phyloP scores from a whole-genome alignment of 106 monocot genomes.

The Apostasia shenzhenica region DNA sequence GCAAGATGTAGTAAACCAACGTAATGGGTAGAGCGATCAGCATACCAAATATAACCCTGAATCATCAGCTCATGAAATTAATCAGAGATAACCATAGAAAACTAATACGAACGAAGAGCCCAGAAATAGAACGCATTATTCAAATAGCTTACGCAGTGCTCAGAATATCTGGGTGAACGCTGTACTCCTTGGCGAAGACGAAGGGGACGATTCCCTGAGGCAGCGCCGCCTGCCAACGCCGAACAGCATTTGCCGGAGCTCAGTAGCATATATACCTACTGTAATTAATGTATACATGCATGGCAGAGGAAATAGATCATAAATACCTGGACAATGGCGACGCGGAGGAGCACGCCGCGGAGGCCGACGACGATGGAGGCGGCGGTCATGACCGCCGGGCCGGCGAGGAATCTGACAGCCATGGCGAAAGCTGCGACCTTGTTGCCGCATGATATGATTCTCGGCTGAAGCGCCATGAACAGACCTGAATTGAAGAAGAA shows the following conservation, averaged over 20 bases:
- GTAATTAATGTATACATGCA: background rate
- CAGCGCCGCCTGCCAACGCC: conserved; percentile 61
- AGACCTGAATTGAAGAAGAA: conserved; percentile 38
- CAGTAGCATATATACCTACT: background rate
- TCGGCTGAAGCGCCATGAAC: conserved; percentile 94
- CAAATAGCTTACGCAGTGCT: conserved; percentile 75
- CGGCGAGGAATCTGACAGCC: conserved; percentile 72
- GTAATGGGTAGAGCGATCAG: conserved; percentile 76
- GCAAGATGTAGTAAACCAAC: conserved; percentile 65
- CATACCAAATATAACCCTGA: conserved; percentile 93
- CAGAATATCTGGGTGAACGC: conserved; percentile 81
- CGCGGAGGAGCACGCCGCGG: conserved; percentile 53
- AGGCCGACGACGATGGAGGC: conserved; percentile 70
- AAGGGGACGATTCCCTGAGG: conserved; percentile 94
- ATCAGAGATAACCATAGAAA: background rate
- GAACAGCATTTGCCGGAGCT: background rate
- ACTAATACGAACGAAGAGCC: background rate
- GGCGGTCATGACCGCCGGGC: conserved; percentile 84
- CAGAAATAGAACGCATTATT: background rate
- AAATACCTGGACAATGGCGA: conserved; percentile 81
- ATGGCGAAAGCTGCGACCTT: conserved; percentile 61
- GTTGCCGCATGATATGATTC: conserved; percentile 88
- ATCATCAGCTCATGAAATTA: background rate
- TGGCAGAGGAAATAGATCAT: background rate
- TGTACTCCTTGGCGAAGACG: conserved; percentile 97